A percentile compares a stretch with the other conserved stretches of the same genome.
Conservation (phyloP, 2,329 filamentous ascomycete species). For the Coleophoma crateriformis region DNA sequence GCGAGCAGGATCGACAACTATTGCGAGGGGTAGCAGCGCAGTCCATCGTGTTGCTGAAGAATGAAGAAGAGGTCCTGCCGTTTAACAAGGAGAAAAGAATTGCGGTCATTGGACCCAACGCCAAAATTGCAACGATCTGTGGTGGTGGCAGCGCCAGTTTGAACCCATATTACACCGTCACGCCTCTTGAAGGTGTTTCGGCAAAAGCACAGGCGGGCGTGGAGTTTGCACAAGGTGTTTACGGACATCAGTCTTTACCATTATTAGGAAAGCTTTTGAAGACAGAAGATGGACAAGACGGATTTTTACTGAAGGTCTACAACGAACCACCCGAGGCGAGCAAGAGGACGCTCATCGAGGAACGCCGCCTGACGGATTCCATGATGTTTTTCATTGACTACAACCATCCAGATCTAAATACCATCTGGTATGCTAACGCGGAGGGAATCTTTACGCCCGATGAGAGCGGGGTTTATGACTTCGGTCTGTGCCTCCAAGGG, state of each 20-base stretch:
- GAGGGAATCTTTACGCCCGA: slow-evolving; percentile 10
- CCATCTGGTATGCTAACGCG: slow-evolving; percentile 17
- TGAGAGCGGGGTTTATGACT: slow-evolving; percentile 13
- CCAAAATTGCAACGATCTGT: slow-evolving; percentile 47
- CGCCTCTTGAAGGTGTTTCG: slow-evolving; percentile 63
- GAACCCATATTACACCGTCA: slow-evolving; percentile 59
- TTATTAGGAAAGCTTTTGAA: background rate
- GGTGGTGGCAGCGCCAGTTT: slow-evolving; percentile 60
- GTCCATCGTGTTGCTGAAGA: slow-evolving; percentile 59
- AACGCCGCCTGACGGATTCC: background rate
- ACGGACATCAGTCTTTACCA: background rate
- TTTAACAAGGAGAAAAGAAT: slow-evolving; percentile 38
- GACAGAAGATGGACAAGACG: background rate
- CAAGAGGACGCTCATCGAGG: background rate
- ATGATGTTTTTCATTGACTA: slow-evolving; percentile 1
- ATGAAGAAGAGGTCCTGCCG: slow-evolving; percentile 49
- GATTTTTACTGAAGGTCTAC: background rate
- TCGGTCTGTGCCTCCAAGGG: slow-evolving; percentile 26
- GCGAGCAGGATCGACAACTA: slow-evolving; percentile 27
- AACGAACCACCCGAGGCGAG: background rate
- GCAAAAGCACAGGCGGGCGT: slow-evolving; percentile 27
- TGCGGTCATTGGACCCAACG: slow-evolving; percentile 48
- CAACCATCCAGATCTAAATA: background rate
- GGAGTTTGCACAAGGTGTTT: slow-evolving; percentile 1
- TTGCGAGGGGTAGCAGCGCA: slow-evolving; percentile 50